A percentile compares a stretch with the other conserved stretches of the same genome.
These are phyloP conservation scores for Malassezia sympodialis DNA, from an alignment of 1,284 basidiomycete genomes.

Conservation along the genomic window DNA sequence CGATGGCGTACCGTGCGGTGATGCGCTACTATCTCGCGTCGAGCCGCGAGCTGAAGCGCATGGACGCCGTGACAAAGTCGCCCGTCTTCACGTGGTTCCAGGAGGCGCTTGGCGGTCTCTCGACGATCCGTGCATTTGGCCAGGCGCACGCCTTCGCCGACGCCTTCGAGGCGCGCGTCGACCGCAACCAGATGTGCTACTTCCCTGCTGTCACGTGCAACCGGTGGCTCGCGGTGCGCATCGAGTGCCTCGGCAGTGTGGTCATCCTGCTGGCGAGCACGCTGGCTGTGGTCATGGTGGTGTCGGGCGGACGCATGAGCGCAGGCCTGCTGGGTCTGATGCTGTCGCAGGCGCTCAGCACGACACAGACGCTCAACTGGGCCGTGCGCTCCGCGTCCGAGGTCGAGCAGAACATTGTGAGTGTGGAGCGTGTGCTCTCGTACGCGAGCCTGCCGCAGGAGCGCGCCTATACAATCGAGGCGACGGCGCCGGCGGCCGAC, in stretches of 20 bases:
- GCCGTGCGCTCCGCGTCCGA: constrained; percentile 80
- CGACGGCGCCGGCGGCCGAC: constrained; percentile 39
- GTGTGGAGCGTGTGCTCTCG: constrained; percentile 54
- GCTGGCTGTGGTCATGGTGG: constrained; percentile 58
- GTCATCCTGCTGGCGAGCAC: constrained; percentile 68
- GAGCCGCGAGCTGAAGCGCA: constrained; percentile 78
- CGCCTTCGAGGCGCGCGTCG: constrained; percentile 67
- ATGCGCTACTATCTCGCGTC: constrained; percentile 71
- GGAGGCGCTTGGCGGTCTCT: constrained; percentile 71
- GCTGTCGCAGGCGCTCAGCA: constrained; percentile 61
- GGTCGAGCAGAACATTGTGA: constrained; percentile 86
- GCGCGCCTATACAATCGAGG: constrained; percentile 55
- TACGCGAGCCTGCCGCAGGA: constrained; percentile 68
- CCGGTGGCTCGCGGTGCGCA: constrained; percentile 63
- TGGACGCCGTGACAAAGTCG: constrained; percentile 78
- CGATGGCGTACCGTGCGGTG: constrained; percentile 35
- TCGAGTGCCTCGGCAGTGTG: constrained; percentile 62
- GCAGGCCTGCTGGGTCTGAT: constrained; percentile 85
- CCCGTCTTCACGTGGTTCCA: constrained; percentile 70
- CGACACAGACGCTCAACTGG: constrained; percentile 56
- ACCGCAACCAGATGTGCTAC: constrained; percentile 68
- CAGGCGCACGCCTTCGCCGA: constrained; percentile 58
- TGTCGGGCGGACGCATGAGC: constrained; percentile 57
- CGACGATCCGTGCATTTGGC: constrained; percentile 63
- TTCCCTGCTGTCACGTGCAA: constrained; percentile 62